Evolutionary conservation across 1,284 basidiomycete species (phyloP).

Genomic region (Vanrija sp.): DNA sequence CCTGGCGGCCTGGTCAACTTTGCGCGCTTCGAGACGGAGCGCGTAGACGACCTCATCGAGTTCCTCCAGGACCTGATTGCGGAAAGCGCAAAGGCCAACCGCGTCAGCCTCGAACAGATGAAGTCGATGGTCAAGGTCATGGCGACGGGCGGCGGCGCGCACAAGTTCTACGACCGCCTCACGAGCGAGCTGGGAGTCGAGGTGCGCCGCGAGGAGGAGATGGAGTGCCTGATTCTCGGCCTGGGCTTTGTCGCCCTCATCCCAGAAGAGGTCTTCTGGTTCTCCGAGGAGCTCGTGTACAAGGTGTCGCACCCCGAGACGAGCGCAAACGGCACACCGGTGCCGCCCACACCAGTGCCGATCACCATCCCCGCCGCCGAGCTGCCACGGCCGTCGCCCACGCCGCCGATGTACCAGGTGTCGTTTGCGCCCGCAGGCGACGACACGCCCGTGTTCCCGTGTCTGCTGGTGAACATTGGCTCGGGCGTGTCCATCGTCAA

Average conservation of each 20-base stretch:
- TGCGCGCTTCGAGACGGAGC: conserved; percentile 90
- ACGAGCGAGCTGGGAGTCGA: conserved; percentile 72
- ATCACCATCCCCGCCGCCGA: conserved; percentile 39
- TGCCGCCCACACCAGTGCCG: not conserved
- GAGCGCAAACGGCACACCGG: not conserved
- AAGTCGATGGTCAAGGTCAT: conserved; percentile 90
- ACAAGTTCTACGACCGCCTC: conserved; percentile 86
- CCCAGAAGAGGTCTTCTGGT: conserved; percentile 97
- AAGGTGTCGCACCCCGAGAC: conserved; percentile 64
- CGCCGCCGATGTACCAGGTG: conserved; percentile 85
- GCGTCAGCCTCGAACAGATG: conserved; percentile 87
- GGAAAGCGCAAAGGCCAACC: conserved; percentile 80
- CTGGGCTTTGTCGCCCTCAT: conserved; percentile 93
- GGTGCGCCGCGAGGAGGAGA: conserved; percentile 90
- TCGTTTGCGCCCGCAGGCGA: conserved; percentile 63
- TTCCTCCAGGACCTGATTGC: conserved; percentile 88
- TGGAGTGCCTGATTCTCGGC: conserved; percentile 97
- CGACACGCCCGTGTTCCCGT: conserved; percentile 80
- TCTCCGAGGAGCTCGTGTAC: conserved; percentile 94
- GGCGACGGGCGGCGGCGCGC: conserved; percentile 96
- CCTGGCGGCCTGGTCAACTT: conserved; percentile 98
- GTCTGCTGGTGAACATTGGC: conserved; percentile 96
- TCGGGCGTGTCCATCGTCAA: conserved; percentile 97
- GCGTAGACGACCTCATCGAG: conserved; percentile 77
- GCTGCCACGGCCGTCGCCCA: conserved; percentile 83